Percentiles rank a stretch among this genome's conserved stretches.
phyloP scores from a whole-genome alignment of 805 yeast species.

The Yarrowia sp. region DNA sequence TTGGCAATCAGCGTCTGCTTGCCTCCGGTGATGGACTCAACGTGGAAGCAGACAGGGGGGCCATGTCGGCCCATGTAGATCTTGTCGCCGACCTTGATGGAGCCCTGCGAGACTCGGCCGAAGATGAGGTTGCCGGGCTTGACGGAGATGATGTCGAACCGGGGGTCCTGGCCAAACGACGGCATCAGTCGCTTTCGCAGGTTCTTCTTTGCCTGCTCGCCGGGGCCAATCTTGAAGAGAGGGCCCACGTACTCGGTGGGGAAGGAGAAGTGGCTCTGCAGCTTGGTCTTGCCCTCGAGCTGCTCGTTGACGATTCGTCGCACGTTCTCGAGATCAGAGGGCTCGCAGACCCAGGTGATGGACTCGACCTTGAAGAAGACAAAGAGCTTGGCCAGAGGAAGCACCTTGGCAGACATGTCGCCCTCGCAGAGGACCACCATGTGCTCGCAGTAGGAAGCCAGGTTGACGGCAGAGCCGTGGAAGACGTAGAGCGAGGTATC shows the following conservation, averaged over 20 bases:
- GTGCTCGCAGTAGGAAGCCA: conserved; percentile 17
- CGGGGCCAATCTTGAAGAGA: neutral
- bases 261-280: conserved; percentile 8
- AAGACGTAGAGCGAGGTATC: conserved; percentile 15
- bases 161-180: conserved; percentile 8
- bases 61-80: conserved; percentile 24
- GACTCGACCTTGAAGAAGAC: conserved; percentile 23
- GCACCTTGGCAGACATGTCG: conserved; percentile 2
- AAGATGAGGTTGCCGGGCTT: conserved; percentile 22
- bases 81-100: conserved; percentile 5
- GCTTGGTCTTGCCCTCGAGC: conserved; percentile 6
- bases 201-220: conserved; percentile 2
- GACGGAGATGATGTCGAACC: conserved; percentile 17
- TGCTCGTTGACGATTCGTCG: neutral
- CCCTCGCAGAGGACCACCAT: conserved; percentile 20
- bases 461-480: conserved; percentile 20
- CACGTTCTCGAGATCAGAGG: neutral
- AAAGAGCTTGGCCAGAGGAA: conserved; percentile 11
- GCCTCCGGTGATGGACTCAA: conserved; percentile 14
- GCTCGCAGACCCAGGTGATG: conserved; percentile 24
- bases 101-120: conserved; percentile 11
- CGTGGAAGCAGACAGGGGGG: conserved; percentile 21
- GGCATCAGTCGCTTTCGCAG: conserved; percentile 22
- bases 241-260: conserved; percentile 23
- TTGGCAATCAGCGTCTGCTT: neutral